phyloP scores from a whole-genome alignment of 192 early-diverging fungal genomes.

The Podila verticillata region DNA sequence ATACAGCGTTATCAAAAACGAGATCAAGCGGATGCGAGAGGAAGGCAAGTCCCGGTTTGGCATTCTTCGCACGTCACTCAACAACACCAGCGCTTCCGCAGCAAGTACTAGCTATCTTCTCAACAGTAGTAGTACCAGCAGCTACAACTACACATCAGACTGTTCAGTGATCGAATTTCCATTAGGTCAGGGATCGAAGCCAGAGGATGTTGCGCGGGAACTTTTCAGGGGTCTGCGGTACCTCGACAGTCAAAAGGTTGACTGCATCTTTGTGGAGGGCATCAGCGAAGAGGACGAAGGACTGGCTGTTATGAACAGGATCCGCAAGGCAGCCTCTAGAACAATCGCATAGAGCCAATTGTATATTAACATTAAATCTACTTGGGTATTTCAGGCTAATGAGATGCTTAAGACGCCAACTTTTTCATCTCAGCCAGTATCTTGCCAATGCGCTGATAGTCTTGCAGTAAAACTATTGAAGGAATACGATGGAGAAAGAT shows the following conservation, averaged over 20 bases:
- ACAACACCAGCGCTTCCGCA: not conserved
- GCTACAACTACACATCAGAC: slow-evolving; percentile 9
- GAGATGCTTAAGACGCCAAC: not conserved
- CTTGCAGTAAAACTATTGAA: slow-evolving; percentile 21
- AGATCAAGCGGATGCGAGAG: slow-evolving; percentile 40
- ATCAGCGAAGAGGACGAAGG: slow-evolving; percentile 87
- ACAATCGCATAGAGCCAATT: slow-evolving; percentile 39
- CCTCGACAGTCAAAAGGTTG: slow-evolving; percentile 75
- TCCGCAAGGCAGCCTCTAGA: slow-evolving; percentile 87
- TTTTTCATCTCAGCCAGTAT: slow-evolving; percentile 27
- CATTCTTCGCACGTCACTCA: slow-evolving; percentile 47
- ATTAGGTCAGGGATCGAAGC: slow-evolving; percentile 61
- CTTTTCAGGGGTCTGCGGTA: slow-evolving; percentile 84
- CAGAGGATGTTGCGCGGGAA: slow-evolving; percentile 76
- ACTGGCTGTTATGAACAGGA: slow-evolving; percentile 95
- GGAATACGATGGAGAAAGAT: not conserved
- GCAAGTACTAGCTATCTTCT: not conserved
- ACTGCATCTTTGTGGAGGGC: slow-evolving; percentile 91
- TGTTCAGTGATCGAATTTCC: slow-evolving; percentile 56
- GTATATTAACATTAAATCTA: not conserved
- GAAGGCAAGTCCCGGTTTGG: slow-evolving; percentile 39
- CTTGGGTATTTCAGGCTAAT: not conserved
- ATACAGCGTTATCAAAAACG: slow-evolving; percentile 24
- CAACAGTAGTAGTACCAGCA: not conserved
- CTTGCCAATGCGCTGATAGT: slow-evolving; percentile 48